These are phyloP conservation scores for Citrus mangshanensis DNA, from an alignment of 345 rosid species.

Conservation along the genomic window DNA sequence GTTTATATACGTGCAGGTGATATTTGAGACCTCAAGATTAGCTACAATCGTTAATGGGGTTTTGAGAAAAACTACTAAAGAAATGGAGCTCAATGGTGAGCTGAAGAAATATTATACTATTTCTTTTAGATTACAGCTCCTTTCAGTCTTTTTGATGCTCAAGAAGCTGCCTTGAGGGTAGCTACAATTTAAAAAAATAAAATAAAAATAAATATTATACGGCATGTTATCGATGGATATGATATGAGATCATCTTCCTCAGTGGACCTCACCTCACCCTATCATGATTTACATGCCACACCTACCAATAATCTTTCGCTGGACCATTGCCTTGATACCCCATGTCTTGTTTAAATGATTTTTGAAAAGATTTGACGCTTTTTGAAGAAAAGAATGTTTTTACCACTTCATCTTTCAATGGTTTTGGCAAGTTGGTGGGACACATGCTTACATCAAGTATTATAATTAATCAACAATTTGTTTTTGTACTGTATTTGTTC, in stretches of 20 bases:
- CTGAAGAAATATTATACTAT: neutral
- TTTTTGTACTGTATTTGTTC: neutral
- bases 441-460: neutral
- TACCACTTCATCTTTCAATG: neutral
- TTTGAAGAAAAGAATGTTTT: constrained; percentile 11
- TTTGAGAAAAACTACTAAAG: constrained; percentile 69
- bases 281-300: constrained; percentile 51
- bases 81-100: constrained; percentile 77
- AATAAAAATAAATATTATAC: neutral
- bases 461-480: neutral
- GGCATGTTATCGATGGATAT: constrained; percentile 15
- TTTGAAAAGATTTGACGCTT: constrained; percentile 28
- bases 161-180: constrained; percentile 25
- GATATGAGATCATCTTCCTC: constrained; percentile 20
- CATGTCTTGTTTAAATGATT: constrained; percentile 34
- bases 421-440: neutral
- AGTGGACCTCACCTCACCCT: constrained; percentile 62
- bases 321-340: constrained; percentile 45
- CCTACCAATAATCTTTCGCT: constrained; percentile 59
- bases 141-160: constrained; percentile 29
- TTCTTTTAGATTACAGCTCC: neutral
- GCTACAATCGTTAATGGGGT: constrained; percentile 85
- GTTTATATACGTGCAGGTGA: constrained; percentile 42
- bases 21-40: constrained; percentile 77
- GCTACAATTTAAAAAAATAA: neutral